Base-by-base conservation (phyloP, 495 filamentous ascomycete genomes). In the Daldinia loculata region DNA sequence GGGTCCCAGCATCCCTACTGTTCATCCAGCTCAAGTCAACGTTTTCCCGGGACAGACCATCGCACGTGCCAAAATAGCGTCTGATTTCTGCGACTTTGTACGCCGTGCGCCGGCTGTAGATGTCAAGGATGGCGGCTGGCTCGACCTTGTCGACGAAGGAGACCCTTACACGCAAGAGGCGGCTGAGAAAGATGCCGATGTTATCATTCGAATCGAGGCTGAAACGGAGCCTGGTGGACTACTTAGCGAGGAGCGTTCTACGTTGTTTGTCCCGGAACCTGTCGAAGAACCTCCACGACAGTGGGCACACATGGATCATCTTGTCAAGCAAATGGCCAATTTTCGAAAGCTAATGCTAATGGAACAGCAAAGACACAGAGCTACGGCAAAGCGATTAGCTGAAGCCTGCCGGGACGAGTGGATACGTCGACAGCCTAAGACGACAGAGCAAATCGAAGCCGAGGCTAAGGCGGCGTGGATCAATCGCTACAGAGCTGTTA, bases 221-320 rank as follows among this genome's bases (percentile, higher is more conserved):
- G 94, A 91, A 59, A 87, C 85, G 7, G 82, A 91, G 74, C 88
- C 90, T 27, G 92, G 92, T 27, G 93, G 96, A 0, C 73, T 92
- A 7, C 84, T 98, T 29, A 92, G 90, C 66, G 77, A 83, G 39
- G 89, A 89, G 55, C 85, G 86, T 19, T 95, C 92, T 76, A 91
- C 89, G 3, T 81, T 91, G 30, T 97, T 91, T 74, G 83, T 88
- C n/a, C 90, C 91, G 0, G 93, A 97, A 27, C 85, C 89, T 0
- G 92, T 92, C 64, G 85, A 88, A 50, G 90, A 93, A 67, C 92
- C 91, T 2, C 85, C 89, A 6, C 87, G 86, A 63, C 93, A 92
- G 60, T 97, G 92, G 80, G 89, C 89, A 15, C 94, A 97, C 74
- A 86, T 87, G 63, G 94, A 98, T 74, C 92, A 97, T 74, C 84